Evolutionary conservation across 768 basidiomycete species (phyloP).

Genomic region (Hericium rajendrae): DNA sequence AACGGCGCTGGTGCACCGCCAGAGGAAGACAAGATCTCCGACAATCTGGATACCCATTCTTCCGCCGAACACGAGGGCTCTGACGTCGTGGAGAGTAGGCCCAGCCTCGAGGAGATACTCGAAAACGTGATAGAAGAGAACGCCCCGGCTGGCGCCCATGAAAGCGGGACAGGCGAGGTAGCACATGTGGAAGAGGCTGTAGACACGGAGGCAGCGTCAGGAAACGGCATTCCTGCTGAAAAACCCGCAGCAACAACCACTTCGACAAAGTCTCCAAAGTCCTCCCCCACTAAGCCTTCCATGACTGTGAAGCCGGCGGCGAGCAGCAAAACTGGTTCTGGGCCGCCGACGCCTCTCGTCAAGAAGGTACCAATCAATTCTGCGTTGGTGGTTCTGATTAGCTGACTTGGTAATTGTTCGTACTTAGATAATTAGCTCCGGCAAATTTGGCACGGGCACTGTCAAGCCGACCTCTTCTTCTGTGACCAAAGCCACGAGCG

Average conservation of each 20-base stretch:
- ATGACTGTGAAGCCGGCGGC: conserved; percentile 28
- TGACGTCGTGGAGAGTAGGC: conserved; percentile 5
- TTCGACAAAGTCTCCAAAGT: conserved; percentile 10
- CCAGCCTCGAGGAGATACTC: conserved; percentile 7
- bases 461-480: conserved; percentile 31
- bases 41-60: not conserved
- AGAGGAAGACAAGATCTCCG: conserved; percentile 12
- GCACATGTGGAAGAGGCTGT: conserved; percentile 9
- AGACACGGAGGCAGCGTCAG: conserved; percentile 8
- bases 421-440: conserved; percentile 11
- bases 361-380: conserved; percentile 46
- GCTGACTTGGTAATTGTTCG: conserved; percentile 16
- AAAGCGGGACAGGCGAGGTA: conserved; percentile 14
- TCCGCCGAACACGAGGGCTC: conserved; percentile 27
- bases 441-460: conserved; percentile 18
- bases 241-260: conserved; percentile 12
- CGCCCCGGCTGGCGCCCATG: conserved; percentile 9
- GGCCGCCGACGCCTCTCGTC: conserved; percentile 43
- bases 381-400: conserved; percentile 17
- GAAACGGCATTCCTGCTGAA: conserved; percentile 2
- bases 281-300: conserved; percentile 20
- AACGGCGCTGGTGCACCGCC: conserved; percentile 9
- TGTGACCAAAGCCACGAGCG: conserved; percentile 31
- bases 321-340: conserved; percentile 35
- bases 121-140: conserved; percentile 6